Evolutionary conservation across 2,329 filamentous ascomycete species (phyloP).

Genomic region (Diaporthe sp.): DNA sequence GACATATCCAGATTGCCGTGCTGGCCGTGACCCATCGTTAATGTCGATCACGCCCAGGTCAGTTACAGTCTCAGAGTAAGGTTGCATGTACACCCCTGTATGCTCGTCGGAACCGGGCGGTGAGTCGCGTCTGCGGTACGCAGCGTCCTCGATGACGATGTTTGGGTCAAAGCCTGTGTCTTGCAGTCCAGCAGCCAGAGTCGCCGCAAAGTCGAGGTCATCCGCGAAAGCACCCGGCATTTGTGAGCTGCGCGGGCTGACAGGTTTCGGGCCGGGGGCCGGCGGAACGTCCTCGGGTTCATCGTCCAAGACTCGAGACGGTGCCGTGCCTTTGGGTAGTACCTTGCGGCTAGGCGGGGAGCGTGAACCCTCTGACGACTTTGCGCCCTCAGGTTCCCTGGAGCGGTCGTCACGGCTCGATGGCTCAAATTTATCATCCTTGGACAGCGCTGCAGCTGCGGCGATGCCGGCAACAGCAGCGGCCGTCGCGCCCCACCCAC

Average conservation of each 20-base stretch:
- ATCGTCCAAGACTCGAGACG: constrained; percentile 34
- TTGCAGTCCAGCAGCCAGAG: constrained; percentile 76
- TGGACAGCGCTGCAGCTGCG: constrained; percentile 46
- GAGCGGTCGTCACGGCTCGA: constrained; percentile 37
- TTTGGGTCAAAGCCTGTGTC: constrained; percentile 80
- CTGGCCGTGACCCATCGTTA: constrained; percentile 46
- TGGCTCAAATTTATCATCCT: constrained; percentile 14
- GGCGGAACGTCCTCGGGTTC: constrained; percentile 40
- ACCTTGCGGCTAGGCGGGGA: constrained; percentile 38
- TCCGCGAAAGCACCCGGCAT: constrained; percentile 77
- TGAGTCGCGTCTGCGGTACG: constrained; percentile 73
- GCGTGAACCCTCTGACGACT: constrained; percentile 30
- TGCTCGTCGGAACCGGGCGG: constrained; percentile 71
- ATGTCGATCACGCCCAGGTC: constrained; percentile 55
- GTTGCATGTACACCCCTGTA: constrained; percentile 57
- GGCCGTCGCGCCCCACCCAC: constrained; percentile 66
- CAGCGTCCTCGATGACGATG: constrained; percentile 76
- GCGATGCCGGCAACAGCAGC: constrained; percentile 61
- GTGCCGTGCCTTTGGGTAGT: constrained; percentile 35
- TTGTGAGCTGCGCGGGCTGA: constrained; percentile 60
- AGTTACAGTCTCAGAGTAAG: constrained; percentile 63
- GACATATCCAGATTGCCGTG: constrained; percentile 58
- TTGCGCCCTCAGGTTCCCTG: constrained; percentile 40
- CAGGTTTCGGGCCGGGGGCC: constrained; percentile 70
- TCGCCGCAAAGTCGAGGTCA: constrained; percentile 78